Evolutionary conservation across 2,329 filamentous ascomycete genomes (phyloP), one percentile per base, ranked within the genome.

Genomic region (Boeremia lycopersici): DNA sequence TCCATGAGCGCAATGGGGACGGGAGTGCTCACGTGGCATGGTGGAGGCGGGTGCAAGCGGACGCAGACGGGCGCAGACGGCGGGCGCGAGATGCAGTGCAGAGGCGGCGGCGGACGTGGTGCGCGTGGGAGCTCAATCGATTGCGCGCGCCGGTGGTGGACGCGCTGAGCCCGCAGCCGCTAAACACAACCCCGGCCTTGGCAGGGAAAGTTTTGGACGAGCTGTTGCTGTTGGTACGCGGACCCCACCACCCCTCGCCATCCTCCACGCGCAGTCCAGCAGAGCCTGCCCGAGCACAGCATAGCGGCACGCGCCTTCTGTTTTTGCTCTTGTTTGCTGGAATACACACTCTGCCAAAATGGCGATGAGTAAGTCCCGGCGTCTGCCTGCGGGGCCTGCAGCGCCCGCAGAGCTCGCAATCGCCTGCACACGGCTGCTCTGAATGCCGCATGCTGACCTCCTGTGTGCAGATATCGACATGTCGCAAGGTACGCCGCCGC

Each of bases 381-480:
- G 17, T 19, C 15, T 6, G 19, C 19, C 19, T 23, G 19, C 19
- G 19, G 19, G 19, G 19, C 19, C 19, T 23, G 19, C 19, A 23
- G 5, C 13, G 26, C 17, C 19, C 43, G 48, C 19, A 26, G 23
- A 6, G 26, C 40, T 10, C 25, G 15, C 40, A 31, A n/a, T 7
- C 19, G 40, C 40, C 40, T 23, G 25, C 15, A 41, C 9, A 31
- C 12, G 15, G 40, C 40, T 6, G 11, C 31, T 1, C 38, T 6
- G 30, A 40, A 19, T 17, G 7, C 9, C 12, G 11, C 15, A 58
- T 48, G 61, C 66, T 75, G 41, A 70, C 57, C 46, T 34, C 67
- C 69, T 57, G 38, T 38, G 30, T 62, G 38, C 71, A 93, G 90
- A 93, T 81, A 82, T 93, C 75, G 90, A 93, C 81, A 81, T 93